Percentiles rank a stretch among this genome's conserved stretches.
phyloP scores from a whole-genome alignment of 345 rosid species.

The Streptanthus diversifolius region DNA sequence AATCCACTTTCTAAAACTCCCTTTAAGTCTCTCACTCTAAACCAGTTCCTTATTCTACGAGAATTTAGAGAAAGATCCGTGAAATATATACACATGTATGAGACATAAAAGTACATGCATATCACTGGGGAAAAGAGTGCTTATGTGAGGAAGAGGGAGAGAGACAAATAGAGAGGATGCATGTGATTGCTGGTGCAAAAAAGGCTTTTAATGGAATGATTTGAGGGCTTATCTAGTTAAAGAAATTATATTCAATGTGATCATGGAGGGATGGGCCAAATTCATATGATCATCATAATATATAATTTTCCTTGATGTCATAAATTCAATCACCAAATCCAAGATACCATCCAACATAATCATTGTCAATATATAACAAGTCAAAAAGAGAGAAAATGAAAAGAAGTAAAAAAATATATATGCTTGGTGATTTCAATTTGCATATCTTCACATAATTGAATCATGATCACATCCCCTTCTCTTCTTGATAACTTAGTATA shows the following conservation, averaged over 20 bases:
- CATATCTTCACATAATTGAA: slow-evolving; percentile 15
- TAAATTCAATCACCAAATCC: slow-evolving; percentile 32
- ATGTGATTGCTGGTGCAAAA: slow-evolving; percentile 34
- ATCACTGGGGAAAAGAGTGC: not conserved
- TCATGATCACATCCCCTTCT: slow-evolving; percentile 3
- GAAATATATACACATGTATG: slow-evolving; percentile 28
- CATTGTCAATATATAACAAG: slow-evolving; percentile 28
- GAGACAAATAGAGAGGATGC: slow-evolving; percentile 28
- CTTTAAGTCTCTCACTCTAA: not conserved
- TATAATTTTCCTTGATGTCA: slow-evolving; percentile 30
- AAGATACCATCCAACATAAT: slow-evolving; percentile 35
- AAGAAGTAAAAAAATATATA: not conserved
- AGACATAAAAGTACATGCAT: not conserved
- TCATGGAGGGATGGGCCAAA: slow-evolving; percentile 32
- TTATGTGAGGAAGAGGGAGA: slow-evolving; percentile 22
- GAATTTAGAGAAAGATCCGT: slow-evolving; percentile 1
- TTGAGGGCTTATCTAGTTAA: slow-evolving; percentile 18
- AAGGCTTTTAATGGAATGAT: slow-evolving; percentile 27
- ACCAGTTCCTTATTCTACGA: not conserved
- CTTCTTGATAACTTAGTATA: not conserved
- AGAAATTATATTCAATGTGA: slow-evolving; percentile 29
- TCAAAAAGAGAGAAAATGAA: slow-evolving; percentile 8
- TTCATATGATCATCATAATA: slow-evolving; percentile 17
- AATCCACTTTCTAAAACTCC: not conserved
- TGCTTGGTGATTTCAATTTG: not conserved